A percentile compares a stretch with the other conserved stretches of the same genome.
These are phyloP conservation scores for Xylariaceae sp. DNA, from an alignment of 2,329 filamentous ascomycete species.

Conservation along the genomic window DNA sequence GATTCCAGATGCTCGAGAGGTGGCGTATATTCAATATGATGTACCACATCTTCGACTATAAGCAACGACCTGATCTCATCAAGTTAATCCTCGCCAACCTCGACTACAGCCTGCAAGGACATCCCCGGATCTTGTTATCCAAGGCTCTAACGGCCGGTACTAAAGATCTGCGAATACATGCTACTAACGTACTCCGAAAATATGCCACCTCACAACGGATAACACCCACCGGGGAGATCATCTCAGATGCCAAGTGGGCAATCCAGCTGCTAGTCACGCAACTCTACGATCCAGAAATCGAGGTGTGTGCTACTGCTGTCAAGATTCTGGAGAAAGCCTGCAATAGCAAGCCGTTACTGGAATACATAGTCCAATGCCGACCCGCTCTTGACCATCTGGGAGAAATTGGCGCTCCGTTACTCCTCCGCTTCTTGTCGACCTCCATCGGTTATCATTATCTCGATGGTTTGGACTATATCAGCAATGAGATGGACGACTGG, in stretches of 20 bases:
- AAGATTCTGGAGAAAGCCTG: conserved; percentile 97
- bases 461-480: conserved; percentile 95
- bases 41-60: conserved; percentile 93
- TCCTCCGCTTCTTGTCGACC: conserved; percentile 88
- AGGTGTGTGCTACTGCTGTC: conserved; percentile 92
- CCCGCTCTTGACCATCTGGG: conserved; percentile 92
- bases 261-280: conserved; percentile 97
- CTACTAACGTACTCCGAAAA: conserved; percentile 79
- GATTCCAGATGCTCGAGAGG: conserved; percentile 82
- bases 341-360: conserved; percentile 82
- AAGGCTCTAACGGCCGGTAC: conserved; percentile 89
- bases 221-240: conserved; percentile 36
- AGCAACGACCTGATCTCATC: conserved; percentile 85
- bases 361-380: conserved; percentile 94
- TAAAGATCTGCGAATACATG: conserved; percentile 85
- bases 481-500: conserved; percentile 99
- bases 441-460: conserved; percentile 97
- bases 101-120: conserved; percentile 83
- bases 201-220: conserved; percentile 62
- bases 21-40: conserved; percentile 99
- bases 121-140: conserved; percentile 85
- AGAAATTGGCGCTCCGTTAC: conserved; percentile 88
- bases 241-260: conserved; percentile 83
- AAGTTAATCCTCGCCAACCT: conserved; percentile 84
- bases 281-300: conserved; percentile 92